These are phyloP conservation scores for Leccinum rimulosum DNA, from an alignment of 768 basidiomycete species.

Conservation along the genomic window DNA sequence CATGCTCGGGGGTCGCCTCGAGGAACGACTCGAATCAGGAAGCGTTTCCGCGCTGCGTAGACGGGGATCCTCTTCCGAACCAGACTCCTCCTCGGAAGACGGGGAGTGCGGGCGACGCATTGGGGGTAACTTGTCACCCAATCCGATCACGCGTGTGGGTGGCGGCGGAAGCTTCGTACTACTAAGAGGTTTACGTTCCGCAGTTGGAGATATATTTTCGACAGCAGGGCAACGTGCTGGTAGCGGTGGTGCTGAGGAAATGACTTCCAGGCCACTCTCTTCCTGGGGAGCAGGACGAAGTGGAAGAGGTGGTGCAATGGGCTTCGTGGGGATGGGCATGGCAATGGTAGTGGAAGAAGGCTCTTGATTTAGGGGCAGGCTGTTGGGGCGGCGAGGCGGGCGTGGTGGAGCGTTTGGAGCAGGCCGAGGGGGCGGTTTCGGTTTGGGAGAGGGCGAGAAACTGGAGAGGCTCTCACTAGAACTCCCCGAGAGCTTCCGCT, in stretches of 20 bases:
- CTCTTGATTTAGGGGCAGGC: not conserved
- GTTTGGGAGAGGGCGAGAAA: conserved; percentile 13
- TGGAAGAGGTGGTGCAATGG: conserved; percentile 41
- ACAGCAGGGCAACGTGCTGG: conserved; percentile 36
- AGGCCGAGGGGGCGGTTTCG: conserved; percentile 24
- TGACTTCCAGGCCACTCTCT: conserved; percentile 6
- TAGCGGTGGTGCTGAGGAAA: conserved; percentile 23
- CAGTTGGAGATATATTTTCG: conserved; percentile 22
- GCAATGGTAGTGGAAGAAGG: not conserved
- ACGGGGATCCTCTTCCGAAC: conserved; percentile 56
- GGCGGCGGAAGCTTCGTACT: conserved; percentile 58
- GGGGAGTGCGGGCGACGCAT: conserved; percentile 46
- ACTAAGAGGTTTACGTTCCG: conserved; percentile 28
- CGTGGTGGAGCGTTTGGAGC: conserved; percentile 15
- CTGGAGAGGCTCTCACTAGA: conserved; percentile 21
- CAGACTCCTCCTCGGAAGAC: conserved; percentile 52
- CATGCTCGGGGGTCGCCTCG: conserved; percentile 46
- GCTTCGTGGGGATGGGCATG: conserved; percentile 14
- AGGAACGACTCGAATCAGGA: conserved; percentile 69
- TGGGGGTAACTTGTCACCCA: conserved; percentile 69
- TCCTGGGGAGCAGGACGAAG: conserved; percentile 26
- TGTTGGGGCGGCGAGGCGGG: conserved; percentile 19
- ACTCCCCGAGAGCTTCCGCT: conserved; percentile 19
- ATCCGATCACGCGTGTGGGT: conserved; percentile 68
- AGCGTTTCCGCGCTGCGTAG: conserved; percentile 49